phyloP scores from a whole-genome alignment of 73 alveolate genomes.

The Paramecium sexaurelia region DNA sequence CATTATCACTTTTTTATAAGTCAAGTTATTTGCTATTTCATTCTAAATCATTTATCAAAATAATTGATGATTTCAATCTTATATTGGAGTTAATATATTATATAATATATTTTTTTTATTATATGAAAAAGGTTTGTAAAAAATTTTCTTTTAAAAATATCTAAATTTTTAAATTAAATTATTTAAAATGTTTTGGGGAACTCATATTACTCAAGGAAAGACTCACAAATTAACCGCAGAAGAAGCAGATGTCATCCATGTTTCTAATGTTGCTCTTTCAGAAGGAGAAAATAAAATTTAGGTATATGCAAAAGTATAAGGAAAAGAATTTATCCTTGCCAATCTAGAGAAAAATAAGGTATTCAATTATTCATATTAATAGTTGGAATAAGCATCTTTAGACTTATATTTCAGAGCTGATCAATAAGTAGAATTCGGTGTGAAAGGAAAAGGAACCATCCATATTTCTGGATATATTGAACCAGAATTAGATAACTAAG shows the following conservation, averaged over 20 bases:
- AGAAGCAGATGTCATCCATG: constrained; percentile 73
- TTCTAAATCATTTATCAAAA: no score
- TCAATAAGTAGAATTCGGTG: constrained; percentile 42
- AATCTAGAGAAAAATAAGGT: constrained; percentile 72
- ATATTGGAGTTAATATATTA: no score
- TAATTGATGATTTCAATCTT: no score
- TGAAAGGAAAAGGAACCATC: constrained; percentile 73
- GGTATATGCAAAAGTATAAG: constrained; percentile 72
- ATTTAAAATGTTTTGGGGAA: constrained; percentile 80
- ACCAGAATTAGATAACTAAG: constrained; percentile 71
- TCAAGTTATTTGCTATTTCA: no score
- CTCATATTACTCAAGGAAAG: constrained; percentile 71
- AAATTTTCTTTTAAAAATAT: constrained; percentile 16
- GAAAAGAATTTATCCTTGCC: constrained; percentile 70
- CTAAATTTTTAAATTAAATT: constrained; percentile 50
- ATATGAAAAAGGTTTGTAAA: neutral
- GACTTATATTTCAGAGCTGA: neutral
- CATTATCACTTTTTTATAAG: no score
- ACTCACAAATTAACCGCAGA: constrained; percentile 72
- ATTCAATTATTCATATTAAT: neutral
- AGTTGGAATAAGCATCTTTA: neutral
- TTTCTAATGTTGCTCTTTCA: constrained; percentile 74
- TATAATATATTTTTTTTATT: no score
- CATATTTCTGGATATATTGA: constrained; percentile 80
- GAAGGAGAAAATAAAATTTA: constrained; percentile 61